Base-by-base conservation (phyloP, 352 stramenopile genomes). In the Globisporangium megalacanthum region DNA sequence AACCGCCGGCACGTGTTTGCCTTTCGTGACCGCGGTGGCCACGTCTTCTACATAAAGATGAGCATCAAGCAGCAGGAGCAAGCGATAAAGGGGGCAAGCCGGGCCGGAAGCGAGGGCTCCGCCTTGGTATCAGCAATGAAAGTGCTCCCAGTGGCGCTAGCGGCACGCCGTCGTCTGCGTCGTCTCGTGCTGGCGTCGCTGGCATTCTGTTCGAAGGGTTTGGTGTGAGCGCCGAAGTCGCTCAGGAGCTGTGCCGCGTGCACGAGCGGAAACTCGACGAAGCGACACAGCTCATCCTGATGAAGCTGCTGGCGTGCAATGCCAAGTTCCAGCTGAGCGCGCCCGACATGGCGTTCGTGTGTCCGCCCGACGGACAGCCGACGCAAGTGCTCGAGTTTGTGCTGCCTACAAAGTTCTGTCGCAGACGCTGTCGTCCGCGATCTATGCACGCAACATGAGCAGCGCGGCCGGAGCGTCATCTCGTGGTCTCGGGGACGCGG, bases 1-100 rank as follows among this genome's bases (percentile, higher is more conserved):
- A 95, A 95, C 62, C 77, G 86, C 4, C 79, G 81, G 2, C 79
- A 95, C 35, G 81, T 92, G 31, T 95, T 95, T 63, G 86, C 94
- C 10, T 94, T 94, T 51, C 72, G 83, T 15, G 84, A 95, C 63
- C 80, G 83, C 5, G 78, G 83, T 20, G 84, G 86, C 3, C 81
- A 94, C 49, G 84, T 94, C 19, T 95, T 94, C 67, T 95, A 95
- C 61, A 92, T 95, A 68, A 90, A 90, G 54, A 91, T 94, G 60
- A 86, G 80, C 46, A 70, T 89, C 52, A 76, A 72, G 52, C 68
- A 29, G 25, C 25, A 77, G 46, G 69, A 66, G 25, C 47, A 52
- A 44, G 14, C 39, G 17, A 10, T 31, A 13, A 41, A 13, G 19
- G 29, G 37, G 7, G 46, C 10, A 60, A 53, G 11, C 19, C 17